Conservation (phyloP, 306 rosid species). For the Cucurbita maxima region DNA sequence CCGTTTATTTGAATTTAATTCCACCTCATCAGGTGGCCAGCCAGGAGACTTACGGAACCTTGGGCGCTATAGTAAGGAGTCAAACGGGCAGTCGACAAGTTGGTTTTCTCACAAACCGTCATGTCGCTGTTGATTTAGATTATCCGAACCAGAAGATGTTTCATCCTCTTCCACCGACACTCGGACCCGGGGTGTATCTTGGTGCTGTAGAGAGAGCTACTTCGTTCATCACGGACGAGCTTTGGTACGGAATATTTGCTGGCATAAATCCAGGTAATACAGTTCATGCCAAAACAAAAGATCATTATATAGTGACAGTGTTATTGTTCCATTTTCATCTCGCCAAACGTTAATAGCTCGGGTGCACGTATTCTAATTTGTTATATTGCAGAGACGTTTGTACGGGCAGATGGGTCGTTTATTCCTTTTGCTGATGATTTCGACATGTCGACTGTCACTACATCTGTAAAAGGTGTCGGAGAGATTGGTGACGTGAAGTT, state of each 20-base stretch:
- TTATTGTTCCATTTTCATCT: background rate
- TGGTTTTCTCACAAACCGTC: conserved; percentile 97
- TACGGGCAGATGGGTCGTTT: conserved; percentile 96
- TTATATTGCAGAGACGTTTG: conserved; percentile 76
- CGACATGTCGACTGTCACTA: conserved; percentile 79
- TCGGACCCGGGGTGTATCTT: conserved; percentile 98
- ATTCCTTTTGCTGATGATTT: conserved; percentile 97
- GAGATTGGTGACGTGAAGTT: conserved; percentile 69
- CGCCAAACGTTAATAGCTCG: background rate
- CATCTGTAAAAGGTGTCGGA: conserved; percentile 79
- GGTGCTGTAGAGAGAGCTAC: conserved; percentile 99
- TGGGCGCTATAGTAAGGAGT: conserved; percentile 96
- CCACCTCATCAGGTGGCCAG: conserved; percentile 57
- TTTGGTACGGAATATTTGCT: conserved; percentile 96
- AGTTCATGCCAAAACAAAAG: background rate
- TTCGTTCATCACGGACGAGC: conserved; percentile 92
- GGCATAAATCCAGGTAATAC: conserved; percentile 95
- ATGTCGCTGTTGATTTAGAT: conserved; percentile 92
- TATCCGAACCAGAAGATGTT: conserved; percentile 99
- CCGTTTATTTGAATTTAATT: background rate
- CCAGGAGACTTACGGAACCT: conserved; percentile 96
- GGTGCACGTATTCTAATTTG: background rate
- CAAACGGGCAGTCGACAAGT: conserved; percentile 87
- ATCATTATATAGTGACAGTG: background rate
- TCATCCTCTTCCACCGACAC: conserved; percentile 92